phyloP scores from a whole-genome alignment of 1,284 basidiomycete genomes.

The Jaminaea rosea region DNA sequence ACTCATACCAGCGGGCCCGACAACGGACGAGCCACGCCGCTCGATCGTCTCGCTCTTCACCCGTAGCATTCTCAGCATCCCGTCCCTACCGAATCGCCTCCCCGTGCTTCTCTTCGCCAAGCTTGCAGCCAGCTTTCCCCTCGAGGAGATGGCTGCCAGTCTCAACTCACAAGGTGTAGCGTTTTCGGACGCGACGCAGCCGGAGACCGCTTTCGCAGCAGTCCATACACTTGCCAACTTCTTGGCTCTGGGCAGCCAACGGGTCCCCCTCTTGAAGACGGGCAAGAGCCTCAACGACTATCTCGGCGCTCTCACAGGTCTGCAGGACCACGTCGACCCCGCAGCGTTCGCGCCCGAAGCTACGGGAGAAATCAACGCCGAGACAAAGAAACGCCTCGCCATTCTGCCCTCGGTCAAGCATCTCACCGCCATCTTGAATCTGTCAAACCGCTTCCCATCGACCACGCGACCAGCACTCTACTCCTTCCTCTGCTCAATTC shows the following conservation, averaged over 20 bases:
- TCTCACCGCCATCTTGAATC: slow-evolving; percentile 21
- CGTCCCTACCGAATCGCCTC: slow-evolving; percentile 12
- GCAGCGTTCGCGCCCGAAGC: slow-evolving; percentile 2
- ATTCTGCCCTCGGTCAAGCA: slow-evolving; percentile 27
- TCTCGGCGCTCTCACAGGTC: slow-evolving; percentile 25
- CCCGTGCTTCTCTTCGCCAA: slow-evolving; percentile 21
- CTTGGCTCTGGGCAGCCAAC: slow-evolving; percentile 21
- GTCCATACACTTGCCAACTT: slow-evolving; percentile 27
- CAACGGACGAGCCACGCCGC: neutral
- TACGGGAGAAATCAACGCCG: neutral
- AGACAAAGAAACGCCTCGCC: slow-evolving; percentile 24
- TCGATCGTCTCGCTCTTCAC: neutral
- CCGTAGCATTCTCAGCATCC: neutral
- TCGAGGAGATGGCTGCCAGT: slow-evolving; percentile 8
- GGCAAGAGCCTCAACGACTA: slow-evolving; percentile 16
- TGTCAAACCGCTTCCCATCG: slow-evolving; percentile 27
- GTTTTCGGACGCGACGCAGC: slow-evolving; percentile 3
- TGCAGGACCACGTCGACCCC: slow-evolving; percentile 26
- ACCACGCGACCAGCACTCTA: slow-evolving; percentile 31
- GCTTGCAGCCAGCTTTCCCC: slow-evolving; percentile 27
- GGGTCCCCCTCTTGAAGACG: slow-evolving; percentile 18
- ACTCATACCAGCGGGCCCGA: neutral
- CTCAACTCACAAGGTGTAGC: slow-evolving; percentile 9
- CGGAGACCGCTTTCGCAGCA: slow-evolving; percentile 1
- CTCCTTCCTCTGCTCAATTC: slow-evolving; percentile 30